Base-by-base conservation (phyloP, 2,329 filamentous ascomycete species). In the Cladophialophora immunda region DNA sequence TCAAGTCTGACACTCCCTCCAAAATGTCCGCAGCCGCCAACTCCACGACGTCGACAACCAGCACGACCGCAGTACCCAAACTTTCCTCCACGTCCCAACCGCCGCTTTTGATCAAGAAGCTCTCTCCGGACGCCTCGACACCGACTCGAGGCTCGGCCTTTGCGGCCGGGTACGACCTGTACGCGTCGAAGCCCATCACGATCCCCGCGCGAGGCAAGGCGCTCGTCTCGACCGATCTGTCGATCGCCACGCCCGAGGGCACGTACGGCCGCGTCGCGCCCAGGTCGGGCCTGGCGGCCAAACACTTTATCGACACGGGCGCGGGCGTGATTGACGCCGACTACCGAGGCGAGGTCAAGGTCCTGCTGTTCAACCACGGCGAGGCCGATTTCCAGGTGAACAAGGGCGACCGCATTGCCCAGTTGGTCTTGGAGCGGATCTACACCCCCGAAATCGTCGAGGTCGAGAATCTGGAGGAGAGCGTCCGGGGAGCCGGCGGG, bases 261-360 rank as follows among this genome's bases (percentile, higher is more conserved):
- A 97, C 94, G 13, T 92, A 98, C 78, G 94, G 94, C 72, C 90
- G 94, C 65, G 89, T 97, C 63, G 94, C 94, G 2, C 94, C 94
- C 9, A 91, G 94, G 71, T 95, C 92, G n/a, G 93, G 93, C 56
- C 89, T 97, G 38, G 94, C 94, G 2, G 85, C 89, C 68, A 99
- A 99, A 83, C 89, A 98, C 82, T 95, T 94, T 81, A 98, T 99
- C 78, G 93, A 97, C 79, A 95, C 92, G 0, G 93, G 96, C 69
- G 95, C 95, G 0, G 95, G 95, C 62, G 95, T 99, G 71, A 98
- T 99, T 74, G 95, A 99, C 79, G 94, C 94, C 36, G 95, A 99
- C 81, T 99, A 99, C 83, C 88, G 95, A 38, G 95, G 95, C 22
- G 92, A 92, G 73, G 90, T 99, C 75, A 97, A 96, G 84, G 91